Evolutionary conservation across 176 grass and related monocot species (phyloP).

Genomic region (Thalia dealbata): DNA sequence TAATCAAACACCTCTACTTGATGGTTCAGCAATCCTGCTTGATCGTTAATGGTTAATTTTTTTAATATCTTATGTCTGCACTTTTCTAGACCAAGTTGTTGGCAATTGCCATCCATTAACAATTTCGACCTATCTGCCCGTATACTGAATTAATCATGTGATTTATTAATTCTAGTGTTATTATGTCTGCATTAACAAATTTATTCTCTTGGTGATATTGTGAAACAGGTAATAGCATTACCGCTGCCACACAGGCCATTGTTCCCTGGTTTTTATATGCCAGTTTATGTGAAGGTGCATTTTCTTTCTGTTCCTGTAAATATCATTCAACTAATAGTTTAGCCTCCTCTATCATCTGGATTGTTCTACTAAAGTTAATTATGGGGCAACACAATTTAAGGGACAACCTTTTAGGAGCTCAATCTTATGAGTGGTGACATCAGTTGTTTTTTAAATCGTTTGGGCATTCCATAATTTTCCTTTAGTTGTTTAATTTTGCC

Average conservation of each 20-base stretch:
- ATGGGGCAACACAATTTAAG: neutral
- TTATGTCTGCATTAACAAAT: neutral
- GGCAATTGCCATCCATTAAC: neutral
- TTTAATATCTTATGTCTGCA: neutral
- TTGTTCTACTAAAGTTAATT: neutral
- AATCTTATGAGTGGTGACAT: no score
- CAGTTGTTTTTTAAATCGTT: no score
- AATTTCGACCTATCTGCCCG: neutral
- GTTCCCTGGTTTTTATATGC: constrained; percentile 99
- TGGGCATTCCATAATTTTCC: no score
- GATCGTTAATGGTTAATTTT: neutral
- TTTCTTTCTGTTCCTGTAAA: neutral
- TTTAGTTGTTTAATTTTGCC: no score
- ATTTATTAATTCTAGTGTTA: neutral
- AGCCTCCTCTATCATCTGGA: neutral
- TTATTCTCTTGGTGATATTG: constrained; percentile 13
- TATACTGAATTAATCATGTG: neutral
- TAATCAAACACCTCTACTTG: neutral
- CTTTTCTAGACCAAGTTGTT: neutral
- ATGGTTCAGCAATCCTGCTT: neutral
- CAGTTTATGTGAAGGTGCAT: constrained; percentile 80
- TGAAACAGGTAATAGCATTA: constrained; percentile 73
- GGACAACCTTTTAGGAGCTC: neutral
- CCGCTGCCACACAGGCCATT: constrained; percentile 92
- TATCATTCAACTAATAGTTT: neutral